Base-by-base conservation (phyloP, 148 eudicot species). In the Vaccinium macrocarpon region DNA sequence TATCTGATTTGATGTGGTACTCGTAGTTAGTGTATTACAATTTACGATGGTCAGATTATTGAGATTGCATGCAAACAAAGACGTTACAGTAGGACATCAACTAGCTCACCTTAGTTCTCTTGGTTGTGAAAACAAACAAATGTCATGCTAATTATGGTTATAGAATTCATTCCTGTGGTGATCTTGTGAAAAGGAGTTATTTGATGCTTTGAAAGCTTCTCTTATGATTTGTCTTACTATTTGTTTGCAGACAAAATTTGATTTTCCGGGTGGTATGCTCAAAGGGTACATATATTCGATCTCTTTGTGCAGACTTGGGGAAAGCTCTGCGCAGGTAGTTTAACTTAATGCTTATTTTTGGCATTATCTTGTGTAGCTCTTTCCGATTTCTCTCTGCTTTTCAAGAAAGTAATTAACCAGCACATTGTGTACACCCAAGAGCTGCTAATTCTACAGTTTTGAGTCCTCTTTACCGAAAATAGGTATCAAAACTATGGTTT, bases 221-320 rank as follows among this genome's bases (percentile, higher is more conserved):
- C 62, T 79, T 75, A 42, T 21, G n/a, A 49, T 82, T 82, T 74
- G 18, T 50, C 32, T n/a, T 25, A 6, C 42, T 25, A 27, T 49
- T 25, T 86, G 55, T 62, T 81, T 84, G 89, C 93, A 95, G 98
- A 86, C 98, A 97, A 88, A 97, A 97, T 88, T 89, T 97, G 84
- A 91, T 97, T 53, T 97, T 97, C 84, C 88, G 96, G 80, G 98
- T 97, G 87, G 94, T 86, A 80, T 97, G 98, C 86, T 95, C 98
- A 49, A 97, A 97, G 90, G 98, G 99, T 42, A 97, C 99, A 23
- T 97, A 97, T 81, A 91, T 97, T 50, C 92, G 99, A 71, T 95
- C 99, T 35, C 94, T 97, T 72, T 97, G 99, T 85, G 98, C 98
- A 51, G 99, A 97, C 90, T 74, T 97, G 76, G 99, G 96, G 61